A percentile compares a stretch with the other conserved stretches of the same genome.
Evolutionary conservation across 768 basidiomycete genomes (phyloP).

Genomic region (Leucocoprinus sp.): DNA sequence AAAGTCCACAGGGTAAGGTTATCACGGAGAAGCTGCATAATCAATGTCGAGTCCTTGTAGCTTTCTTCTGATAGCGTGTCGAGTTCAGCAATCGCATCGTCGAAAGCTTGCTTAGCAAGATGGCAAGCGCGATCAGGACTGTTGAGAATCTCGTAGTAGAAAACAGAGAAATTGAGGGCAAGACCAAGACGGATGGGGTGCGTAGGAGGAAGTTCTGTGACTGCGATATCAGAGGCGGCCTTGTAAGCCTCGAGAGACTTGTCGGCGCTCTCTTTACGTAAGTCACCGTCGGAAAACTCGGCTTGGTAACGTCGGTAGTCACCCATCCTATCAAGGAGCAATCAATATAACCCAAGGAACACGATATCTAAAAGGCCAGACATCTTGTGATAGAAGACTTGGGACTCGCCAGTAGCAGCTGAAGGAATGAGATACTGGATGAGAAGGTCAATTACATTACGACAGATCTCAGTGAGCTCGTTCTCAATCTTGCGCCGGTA

Average conservation of each 20-base stretch:
- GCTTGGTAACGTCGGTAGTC: constrained; percentile 99
- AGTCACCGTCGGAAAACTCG: constrained; percentile 96
- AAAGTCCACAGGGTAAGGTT: constrained; percentile 98
- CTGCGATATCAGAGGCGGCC: constrained; percentile 94
- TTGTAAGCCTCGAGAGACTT: constrained; percentile 97
- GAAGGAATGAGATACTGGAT: constrained; percentile 98
- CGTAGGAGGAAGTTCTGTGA: constrained; percentile 90
- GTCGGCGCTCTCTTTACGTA: constrained; percentile 94
- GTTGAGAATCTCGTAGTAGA: constrained; percentile 99
- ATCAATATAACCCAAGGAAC: constrained; percentile 4
- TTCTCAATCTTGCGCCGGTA: constrained; percentile 97
- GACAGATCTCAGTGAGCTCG: constrained; percentile 96
- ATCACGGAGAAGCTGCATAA: constrained; percentile 94
- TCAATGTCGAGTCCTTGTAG: constrained; percentile 98
- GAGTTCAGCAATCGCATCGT: constrained; percentile 97
- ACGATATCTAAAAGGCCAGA: constrained; percentile 19
- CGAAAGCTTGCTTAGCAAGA: constrained; percentile 98
- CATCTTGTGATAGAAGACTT: constrained; percentile 99
- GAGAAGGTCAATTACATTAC: constrained; percentile 95
- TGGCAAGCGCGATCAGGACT: constrained; percentile 97
- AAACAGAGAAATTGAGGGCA: constrained; percentile 98
- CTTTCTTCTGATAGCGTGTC: constrained; percentile 98
- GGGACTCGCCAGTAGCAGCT: constrained; percentile 92
- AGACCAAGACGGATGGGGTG: constrained; percentile 98
- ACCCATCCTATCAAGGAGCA: constrained; percentile 73